Conservation (phyloP, 257 asterid species). For the Ehretia macrophylla region DNA sequence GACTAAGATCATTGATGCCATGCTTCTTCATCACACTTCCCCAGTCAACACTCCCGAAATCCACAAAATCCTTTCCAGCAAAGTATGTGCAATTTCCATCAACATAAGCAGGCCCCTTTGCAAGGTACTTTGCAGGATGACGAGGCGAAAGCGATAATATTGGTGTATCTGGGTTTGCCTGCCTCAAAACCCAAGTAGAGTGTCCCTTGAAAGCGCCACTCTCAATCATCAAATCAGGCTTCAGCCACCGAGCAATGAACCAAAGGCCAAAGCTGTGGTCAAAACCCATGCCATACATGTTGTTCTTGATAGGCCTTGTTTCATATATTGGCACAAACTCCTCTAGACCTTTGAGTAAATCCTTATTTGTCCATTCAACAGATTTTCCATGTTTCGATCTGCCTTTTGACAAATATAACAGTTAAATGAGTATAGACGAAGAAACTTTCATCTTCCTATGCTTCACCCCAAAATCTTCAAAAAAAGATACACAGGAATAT, state of each 20-base stretch:
- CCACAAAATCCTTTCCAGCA: slow-evolving; percentile 91
- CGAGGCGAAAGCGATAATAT: slow-evolving; percentile 90
- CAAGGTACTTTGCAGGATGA: slow-evolving; percentile 91
- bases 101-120: slow-evolving; percentile 97
- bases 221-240: slow-evolving; percentile 90
- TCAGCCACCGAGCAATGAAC: slow-evolving; percentile 82
- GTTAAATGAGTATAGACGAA: slow-evolving; percentile 36
- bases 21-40: slow-evolving; percentile 64
- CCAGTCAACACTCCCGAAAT: slow-evolving; percentile 98
- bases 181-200: slow-evolving; percentile 97
- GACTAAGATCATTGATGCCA: slow-evolving; percentile 60
- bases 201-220: slow-evolving; percentile 99
- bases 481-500: background rate
- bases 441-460: slow-evolving; percentile 8
- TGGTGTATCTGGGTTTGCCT: slow-evolving; percentile 84
- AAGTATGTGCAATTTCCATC: slow-evolving; percentile 94
- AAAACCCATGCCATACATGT: slow-evolving; percentile 95
- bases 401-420: slow-evolving; percentile 92
- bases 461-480: slow-evolving; percentile 2
- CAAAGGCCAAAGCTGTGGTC: slow-evolving; percentile 99
- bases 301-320: slow-evolving; percentile 85
- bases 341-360: slow-evolving; percentile 75
- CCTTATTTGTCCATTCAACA: slow-evolving; percentile 90
- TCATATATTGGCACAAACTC: slow-evolving; percentile 90
- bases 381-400: slow-evolving; percentile 95